Evolutionary conservation across 345 rosid genomes (phyloP).

Genomic region (Excoecaria cochinchinensis): DNA sequence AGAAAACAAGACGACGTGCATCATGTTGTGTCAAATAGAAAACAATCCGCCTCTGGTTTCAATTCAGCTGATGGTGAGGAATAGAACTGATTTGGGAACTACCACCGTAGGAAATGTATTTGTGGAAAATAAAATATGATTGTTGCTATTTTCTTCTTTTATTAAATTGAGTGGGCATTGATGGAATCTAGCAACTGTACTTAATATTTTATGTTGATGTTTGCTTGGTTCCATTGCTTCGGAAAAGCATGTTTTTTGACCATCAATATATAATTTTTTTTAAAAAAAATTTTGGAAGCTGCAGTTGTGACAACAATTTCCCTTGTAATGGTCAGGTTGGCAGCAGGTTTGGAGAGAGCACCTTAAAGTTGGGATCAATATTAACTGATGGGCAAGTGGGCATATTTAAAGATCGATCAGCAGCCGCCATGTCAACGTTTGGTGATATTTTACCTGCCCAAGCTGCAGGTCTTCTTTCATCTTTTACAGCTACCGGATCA

Average conservation of each 20-base stretch:
- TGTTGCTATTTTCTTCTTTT: neutral
- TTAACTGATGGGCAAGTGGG: slow-evolving; percentile 96
- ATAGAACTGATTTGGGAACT: neutral
- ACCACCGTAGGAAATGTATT: neutral
- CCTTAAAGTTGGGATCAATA: slow-evolving; percentile 85
- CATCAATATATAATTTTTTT: neutral
- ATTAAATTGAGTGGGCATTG: neutral
- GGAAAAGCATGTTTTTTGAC: neutral
- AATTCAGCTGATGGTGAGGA: neutral
- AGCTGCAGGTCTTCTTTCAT: slow-evolving; percentile 97
- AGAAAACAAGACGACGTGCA: neutral
- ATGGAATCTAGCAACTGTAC: no score
- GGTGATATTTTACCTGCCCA: slow-evolving; percentile 95
- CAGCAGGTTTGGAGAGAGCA: slow-evolving; percentile 96
- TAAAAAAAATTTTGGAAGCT: slow-evolving; percentile 7
- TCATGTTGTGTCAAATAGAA: neutral
- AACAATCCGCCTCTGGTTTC: neutral
- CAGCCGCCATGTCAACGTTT: slow-evolving; percentile 92
- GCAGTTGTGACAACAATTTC: slow-evolving; percentile 7
- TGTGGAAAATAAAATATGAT: neutral
- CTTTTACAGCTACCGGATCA: slow-evolving; percentile 71
- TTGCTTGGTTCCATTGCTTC: neutral
- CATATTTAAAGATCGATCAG: slow-evolving; percentile 94
- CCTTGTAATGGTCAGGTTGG: slow-evolving; percentile 60
- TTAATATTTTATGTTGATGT: no score